Conservation (phyloP, 164 flowering plant genomes). For the Stephania japonica region DNA sequence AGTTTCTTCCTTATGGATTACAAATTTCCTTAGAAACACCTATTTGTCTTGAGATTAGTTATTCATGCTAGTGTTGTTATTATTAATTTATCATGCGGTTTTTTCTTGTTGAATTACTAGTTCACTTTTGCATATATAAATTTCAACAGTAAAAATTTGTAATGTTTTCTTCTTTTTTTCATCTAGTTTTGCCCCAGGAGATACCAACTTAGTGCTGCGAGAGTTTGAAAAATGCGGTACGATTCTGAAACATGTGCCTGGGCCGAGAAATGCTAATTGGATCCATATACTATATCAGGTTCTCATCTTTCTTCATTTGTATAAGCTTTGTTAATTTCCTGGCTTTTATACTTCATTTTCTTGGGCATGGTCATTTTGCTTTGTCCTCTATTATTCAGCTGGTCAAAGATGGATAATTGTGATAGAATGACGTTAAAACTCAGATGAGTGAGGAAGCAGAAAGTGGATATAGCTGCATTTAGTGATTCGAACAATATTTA, state of each 20-base stretch:
- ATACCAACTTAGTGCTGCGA: constrained; percentile 80
- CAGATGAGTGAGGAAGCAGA: background rate
- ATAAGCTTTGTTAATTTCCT: background rate
- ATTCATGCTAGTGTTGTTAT: background rate
- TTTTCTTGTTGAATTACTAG: background rate
- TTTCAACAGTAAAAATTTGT: background rate
- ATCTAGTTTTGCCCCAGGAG: constrained; percentile 73
- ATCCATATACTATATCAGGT: constrained; percentile 97
- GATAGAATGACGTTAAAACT: background rate
- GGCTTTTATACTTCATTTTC: background rate
- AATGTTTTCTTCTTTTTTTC: constrained; percentile 2
- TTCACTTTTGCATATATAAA: background rate
- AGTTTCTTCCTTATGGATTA: background rate
- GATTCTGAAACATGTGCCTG: constrained; percentile 79
- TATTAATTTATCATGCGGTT: background rate
- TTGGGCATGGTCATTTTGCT: background rate
- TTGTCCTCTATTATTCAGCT: background rate
- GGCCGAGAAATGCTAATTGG: constrained; percentile 95
- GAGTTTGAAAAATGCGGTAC: constrained; percentile 96
- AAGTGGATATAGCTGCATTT: background rate
- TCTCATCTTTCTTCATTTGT: constrained; percentile 4
- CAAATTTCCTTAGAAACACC: background rate
- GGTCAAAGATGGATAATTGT: background rate
- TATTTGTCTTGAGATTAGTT: background rate
- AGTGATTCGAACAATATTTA: background rate